A percentile compares a stretch with the other conserved stretches of the same genome.
phyloP scores from a whole-genome alignment of 768 basidiomycete species.

The Cystofilobasidium bisporidii region DNA sequence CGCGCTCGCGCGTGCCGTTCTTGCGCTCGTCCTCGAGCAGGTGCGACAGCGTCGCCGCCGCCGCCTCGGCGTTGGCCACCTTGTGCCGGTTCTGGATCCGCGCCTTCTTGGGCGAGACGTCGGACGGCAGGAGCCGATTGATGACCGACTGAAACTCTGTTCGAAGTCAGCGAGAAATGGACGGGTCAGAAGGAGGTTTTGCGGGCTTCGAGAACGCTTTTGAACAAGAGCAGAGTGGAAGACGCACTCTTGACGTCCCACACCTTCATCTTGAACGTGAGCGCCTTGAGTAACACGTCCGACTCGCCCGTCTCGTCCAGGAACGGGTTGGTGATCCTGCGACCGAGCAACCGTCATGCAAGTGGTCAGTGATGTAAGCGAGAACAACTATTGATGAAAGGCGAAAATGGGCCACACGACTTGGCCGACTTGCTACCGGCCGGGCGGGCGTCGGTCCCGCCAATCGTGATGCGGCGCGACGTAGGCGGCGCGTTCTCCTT shows the following conservation, averaged over 20 bases:
- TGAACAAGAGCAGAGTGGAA: not conserved
- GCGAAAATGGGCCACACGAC: not conserved
- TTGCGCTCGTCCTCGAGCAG: slow-evolving; percentile 65
- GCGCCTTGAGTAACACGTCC: slow-evolving; percentile 57
- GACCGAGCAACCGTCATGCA: not conserved
- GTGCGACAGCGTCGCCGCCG: slow-evolving; percentile 37
- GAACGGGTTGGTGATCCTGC: slow-evolving; percentile 30
- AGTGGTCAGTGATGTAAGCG: too few relatives aligned
- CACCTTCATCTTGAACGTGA: slow-evolving; percentile 67
- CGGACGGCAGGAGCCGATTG: slow-evolving; percentile 14
- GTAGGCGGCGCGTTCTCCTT: slow-evolving; percentile 25
- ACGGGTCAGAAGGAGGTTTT: too few relatives aligned
- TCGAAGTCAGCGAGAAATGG: not conserved
- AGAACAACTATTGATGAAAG: too few relatives aligned
- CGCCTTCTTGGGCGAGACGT: slow-evolving; percentile 10
- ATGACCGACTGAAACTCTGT: slow-evolving; percentile 27
- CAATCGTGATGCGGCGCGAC: not conserved
- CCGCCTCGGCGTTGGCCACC: slow-evolving; percentile 7
- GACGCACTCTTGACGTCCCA: slow-evolving; percentile 56
- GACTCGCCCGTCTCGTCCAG: slow-evolving; percentile 41
- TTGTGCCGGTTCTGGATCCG: not conserved
- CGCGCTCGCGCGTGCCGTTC: slow-evolving; percentile 82
- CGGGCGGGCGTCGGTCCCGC: not conserved
- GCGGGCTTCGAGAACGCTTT: not conserved
- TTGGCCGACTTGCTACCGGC: slow-evolving; percentile 1